Evolutionary conservation across 1,139 yeast genomes (phyloP).

Genomic region (Arxiozyma telluris): DNA sequence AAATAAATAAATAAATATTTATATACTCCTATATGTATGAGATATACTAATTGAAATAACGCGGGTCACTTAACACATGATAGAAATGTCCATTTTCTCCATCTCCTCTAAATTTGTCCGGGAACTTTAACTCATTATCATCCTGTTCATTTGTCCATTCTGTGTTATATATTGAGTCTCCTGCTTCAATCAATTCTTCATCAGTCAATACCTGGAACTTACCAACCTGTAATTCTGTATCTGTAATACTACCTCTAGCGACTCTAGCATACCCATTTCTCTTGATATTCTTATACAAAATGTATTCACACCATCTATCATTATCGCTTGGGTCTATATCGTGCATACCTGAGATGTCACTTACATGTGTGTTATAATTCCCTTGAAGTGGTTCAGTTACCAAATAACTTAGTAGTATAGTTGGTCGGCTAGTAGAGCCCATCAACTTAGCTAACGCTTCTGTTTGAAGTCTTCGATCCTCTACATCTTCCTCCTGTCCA

Average conservation of each 20-base stretch:
- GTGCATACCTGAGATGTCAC: conserved; percentile 74
- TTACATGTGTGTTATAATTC: conserved; percentile 84
- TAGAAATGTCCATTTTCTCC: conserved; percentile 91
- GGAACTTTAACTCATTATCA: conserved; percentile 63
- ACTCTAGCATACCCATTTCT: conserved; percentile 93
- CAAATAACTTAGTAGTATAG: conserved; percentile 75
- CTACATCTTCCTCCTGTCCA: conserved; percentile 96
- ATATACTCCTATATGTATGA: not conserved
- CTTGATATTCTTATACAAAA: conserved; percentile 74
- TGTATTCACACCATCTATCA: conserved; percentile 98
- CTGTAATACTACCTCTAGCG: conserved; percentile 88
- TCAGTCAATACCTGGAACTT: conserved; percentile 62
- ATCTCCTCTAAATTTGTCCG: conserved; percentile 75
- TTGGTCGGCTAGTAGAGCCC: conserved; percentile 70
- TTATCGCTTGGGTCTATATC: conserved; percentile 91
- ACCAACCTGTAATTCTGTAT: conserved; percentile 92
- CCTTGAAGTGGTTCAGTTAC: conserved; percentile 84
- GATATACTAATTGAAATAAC: conserved; percentile 44
- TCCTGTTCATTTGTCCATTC: conserved; percentile 43
- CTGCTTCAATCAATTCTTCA: conserved; percentile 33
- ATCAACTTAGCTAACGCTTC: conserved; percentile 66
- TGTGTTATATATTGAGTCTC: conserved; percentile 46
- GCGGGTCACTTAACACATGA: conserved; percentile 84
- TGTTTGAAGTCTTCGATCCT: conserved; percentile 84
- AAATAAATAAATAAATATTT: not conserved